Percentiles rank a stretch among this genome's conserved stretches.
phyloP scores from a whole-genome alignment of 805 yeast species.

The Cyberlindnera maclurae region DNA sequence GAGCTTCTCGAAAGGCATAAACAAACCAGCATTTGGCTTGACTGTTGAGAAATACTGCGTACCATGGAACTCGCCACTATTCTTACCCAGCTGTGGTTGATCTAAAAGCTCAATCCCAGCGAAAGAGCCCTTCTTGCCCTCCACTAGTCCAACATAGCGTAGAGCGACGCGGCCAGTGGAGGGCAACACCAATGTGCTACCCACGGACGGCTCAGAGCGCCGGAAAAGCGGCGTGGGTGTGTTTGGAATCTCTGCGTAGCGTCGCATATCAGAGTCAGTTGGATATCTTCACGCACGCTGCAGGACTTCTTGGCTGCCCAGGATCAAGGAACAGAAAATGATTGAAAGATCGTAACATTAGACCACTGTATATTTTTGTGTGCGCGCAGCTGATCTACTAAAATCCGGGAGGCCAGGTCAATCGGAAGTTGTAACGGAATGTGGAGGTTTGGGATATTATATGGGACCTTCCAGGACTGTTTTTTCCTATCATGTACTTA shows the following conservation, averaged over 20 bases:
- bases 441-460: no score
- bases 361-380: no score
- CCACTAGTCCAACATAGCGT: conserved; percentile 65
- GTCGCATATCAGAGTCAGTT: conserved; percentile 13
- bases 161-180: conserved; percentile 65
- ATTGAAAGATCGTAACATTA: no score
- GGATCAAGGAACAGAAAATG: no score
- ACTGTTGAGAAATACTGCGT: conserved; percentile 58
- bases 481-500: no score
- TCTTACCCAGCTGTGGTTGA: conserved; percentile 62
- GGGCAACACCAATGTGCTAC: conserved; percentile 39
- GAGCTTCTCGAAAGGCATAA: conserved; percentile 50
- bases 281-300: no score
- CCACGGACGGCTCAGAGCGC: conserved; percentile 11
- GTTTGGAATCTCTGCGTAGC: conserved; percentile 19
- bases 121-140: conserved; percentile 65
- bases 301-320: no score
- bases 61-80: conserved; percentile 78
- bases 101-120: conserved; percentile 84
- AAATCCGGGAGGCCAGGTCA: no score
- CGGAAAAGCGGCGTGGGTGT: conserved; percentile 20
- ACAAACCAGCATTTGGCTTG: conserved; percentile 64
- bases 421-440: no score
- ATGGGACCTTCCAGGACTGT: no score
- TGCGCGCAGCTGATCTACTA: no score